These are phyloP conservation scores for Smittium culicis DNA, from an alignment of 371 early-diverging fungal species.

Conservation along the genomic window DNA sequence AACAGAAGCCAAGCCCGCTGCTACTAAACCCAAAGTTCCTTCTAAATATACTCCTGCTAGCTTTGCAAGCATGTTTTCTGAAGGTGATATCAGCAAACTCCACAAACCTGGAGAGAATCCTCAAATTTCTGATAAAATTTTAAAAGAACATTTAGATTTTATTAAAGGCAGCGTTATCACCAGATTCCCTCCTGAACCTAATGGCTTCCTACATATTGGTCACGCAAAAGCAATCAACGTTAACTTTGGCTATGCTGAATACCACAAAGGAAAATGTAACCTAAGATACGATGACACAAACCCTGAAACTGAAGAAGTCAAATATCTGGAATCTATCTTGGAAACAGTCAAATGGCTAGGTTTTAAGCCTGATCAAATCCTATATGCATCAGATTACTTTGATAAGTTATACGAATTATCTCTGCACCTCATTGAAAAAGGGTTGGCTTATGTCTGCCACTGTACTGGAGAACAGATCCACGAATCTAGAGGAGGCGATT, in stretches of 20 bases:
- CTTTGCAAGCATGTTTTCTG: constrained; percentile 53
- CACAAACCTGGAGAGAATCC: constrained; percentile 97
- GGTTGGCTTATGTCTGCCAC: constrained; percentile 96
- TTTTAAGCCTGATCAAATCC: constrained; percentile 84
- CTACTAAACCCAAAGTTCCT: constrained; percentile 13
- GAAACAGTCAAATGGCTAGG: constrained; percentile 98
- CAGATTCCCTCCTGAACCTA: constrained; percentile 99
- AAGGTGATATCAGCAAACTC: constrained; percentile 81
- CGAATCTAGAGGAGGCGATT: constrained; percentile 78
- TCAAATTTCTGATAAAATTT: constrained; percentile 85
- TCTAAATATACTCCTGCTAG: constrained; percentile 21
- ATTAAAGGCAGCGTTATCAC: constrained; percentile 94
- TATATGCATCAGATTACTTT: constrained; percentile 97
- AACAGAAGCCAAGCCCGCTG: constrained; percentile 28
- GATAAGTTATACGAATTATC: constrained; percentile 86
- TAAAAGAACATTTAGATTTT: constrained; percentile 81
- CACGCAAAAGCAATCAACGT: constrained; percentile 99
- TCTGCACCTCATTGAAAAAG: constrained; percentile 74
- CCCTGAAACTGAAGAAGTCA: constrained; percentile 96
- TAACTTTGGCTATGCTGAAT: constrained; percentile 95
- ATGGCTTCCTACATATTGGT: constrained; percentile 98
- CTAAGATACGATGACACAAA: constrained; percentile 99
- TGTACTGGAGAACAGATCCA: constrained; percentile 91
- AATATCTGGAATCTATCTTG: constrained; percentile 89
- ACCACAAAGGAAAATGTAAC: constrained; percentile 83